These are phyloP conservation scores for Cordyceps tenuipes DNA, from an alignment of 2,329 filamentous ascomycete genomes.

Conservation along the genomic window DNA sequence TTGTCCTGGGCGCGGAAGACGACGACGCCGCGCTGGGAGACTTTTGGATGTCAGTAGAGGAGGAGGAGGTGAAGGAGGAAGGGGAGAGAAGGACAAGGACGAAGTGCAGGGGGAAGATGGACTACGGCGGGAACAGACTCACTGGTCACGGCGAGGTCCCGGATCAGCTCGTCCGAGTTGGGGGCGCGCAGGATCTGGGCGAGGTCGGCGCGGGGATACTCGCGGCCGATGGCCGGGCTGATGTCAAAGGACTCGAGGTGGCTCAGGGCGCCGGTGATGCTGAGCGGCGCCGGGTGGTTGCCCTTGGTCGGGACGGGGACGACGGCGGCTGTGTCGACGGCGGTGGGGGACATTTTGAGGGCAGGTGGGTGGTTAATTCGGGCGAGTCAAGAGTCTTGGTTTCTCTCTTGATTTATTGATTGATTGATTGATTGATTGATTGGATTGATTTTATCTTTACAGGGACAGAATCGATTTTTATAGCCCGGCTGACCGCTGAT, in stretches of 20 bases:
- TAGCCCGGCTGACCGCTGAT: not conserved
- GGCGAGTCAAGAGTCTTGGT: too few relatives aligned
- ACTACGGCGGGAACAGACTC: constrained; percentile 19
- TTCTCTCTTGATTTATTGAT: too few relatives aligned
- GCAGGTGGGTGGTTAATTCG: not conserved
- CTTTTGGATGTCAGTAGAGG: constrained; percentile 26
- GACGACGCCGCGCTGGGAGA: constrained; percentile 61
- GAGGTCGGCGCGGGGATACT: constrained; percentile 51
- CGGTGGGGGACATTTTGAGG: constrained; percentile 3
- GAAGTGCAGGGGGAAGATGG: too few relatives aligned
- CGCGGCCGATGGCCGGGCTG: constrained; percentile 54
- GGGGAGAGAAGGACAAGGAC: too few relatives aligned
- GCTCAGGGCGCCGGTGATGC: constrained; percentile 42
- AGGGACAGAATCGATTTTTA: not conserved
- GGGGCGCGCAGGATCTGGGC: constrained; percentile 52
- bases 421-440: too few relatives aligned
- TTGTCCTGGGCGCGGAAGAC: constrained; percentile 60
- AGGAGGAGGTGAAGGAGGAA: not conserved
- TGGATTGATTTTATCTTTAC: not conserved
- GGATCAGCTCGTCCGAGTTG: constrained; percentile 54
- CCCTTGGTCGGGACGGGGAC: constrained; percentile 8
- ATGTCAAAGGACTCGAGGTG: constrained; percentile 47
- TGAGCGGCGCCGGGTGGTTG: constrained; percentile 29
- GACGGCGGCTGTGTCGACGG: not conserved
- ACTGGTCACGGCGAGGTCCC: constrained; percentile 62